phyloP scores from a whole-genome alignment of 2,329 filamentous ascomycete species.

The Arthrinium puccinioides region DNA sequence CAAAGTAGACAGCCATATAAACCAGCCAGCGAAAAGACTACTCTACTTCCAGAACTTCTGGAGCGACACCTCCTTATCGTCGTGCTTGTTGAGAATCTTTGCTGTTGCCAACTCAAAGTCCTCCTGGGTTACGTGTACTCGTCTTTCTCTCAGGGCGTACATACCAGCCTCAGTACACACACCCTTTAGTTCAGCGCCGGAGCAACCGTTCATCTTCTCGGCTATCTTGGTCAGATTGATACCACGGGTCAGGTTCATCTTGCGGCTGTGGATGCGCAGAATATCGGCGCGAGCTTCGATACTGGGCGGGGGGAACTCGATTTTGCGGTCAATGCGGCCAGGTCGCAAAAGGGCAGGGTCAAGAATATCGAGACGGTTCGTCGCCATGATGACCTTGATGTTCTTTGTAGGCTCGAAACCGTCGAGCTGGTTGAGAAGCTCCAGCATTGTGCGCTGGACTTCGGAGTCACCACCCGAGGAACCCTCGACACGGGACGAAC shows the following conservation, averaged over 20 bases:
- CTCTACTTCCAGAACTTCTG: constrained; percentile 77
- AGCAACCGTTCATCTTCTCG: constrained; percentile 99
- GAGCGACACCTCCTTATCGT: constrained; percentile 91
- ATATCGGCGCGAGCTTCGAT: constrained; percentile 97
- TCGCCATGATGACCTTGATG: constrained; percentile 99
- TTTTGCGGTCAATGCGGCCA: constrained; percentile 97
- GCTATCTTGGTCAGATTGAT: constrained; percentile 98
- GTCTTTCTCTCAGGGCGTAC: constrained; percentile 90
- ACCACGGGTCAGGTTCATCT: constrained; percentile 96
- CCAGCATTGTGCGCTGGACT: constrained; percentile 97
- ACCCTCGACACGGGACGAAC: constrained; percentile 92
- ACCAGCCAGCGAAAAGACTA: too few species aligned
- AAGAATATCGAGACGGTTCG: constrained; percentile 93
- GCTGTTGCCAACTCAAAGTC: constrained; percentile 97
- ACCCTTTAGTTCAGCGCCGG: constrained; percentile 94
- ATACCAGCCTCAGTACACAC: constrained; percentile 98
- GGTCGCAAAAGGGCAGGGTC: constrained; percentile 91
- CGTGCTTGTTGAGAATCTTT: constrained; percentile 99
- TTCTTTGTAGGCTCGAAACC: constrained; percentile 99
- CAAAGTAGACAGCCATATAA: too few species aligned
- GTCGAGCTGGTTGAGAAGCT: constrained; percentile 95
- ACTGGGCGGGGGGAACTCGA: constrained; percentile 95
- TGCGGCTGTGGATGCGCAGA: constrained; percentile 91
- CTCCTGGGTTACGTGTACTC: constrained; percentile 97
- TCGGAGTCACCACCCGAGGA: constrained; percentile 94